Evolutionary conservation across 2,329 filamentous ascomycete species (phyloP).

Genomic region (Fusarium phyllophilum): DNA sequence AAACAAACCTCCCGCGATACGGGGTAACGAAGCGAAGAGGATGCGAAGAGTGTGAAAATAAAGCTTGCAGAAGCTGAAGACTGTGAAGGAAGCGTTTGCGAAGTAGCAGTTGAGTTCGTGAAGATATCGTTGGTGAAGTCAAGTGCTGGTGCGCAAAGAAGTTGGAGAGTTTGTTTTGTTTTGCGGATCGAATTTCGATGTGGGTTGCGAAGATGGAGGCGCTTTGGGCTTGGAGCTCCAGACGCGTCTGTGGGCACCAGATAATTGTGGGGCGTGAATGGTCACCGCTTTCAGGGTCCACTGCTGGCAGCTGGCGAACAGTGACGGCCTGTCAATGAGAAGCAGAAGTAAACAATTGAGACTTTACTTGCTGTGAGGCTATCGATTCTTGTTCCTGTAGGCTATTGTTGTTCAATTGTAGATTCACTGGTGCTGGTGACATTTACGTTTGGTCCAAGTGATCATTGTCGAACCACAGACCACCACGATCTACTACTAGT

Average conservation of each 20-base stretch:
- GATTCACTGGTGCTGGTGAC: not conserved
- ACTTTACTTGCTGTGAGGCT: not conserved
- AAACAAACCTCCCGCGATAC: slow-evolving; percentile 39
- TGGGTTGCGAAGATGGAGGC: slow-evolving; percentile 18
- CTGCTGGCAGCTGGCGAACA: not conserved
- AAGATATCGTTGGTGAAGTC: not conserved
- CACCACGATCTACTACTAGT: not conserved
- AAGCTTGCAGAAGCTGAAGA: slow-evolving; percentile 29
- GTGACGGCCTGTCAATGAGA: not conserved
- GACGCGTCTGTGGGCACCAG: slow-evolving; percentile 22
- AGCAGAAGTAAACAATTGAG: not conserved
- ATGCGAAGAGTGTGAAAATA: not conserved
- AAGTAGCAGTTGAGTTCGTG: slow-evolving; percentile 1
- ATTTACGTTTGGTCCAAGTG: not conserved
- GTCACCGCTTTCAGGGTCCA: slow-evolving; percentile 12
- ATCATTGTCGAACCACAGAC: not conserved
- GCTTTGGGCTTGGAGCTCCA: slow-evolving; percentile 5
- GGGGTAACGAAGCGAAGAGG: slow-evolving; percentile 29
- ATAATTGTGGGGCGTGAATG: slow-evolving; percentile 9
- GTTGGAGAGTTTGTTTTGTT: slow-evolving; percentile 31
- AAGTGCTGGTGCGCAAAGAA: slow-evolving; percentile 14
- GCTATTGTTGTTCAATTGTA: not conserved
- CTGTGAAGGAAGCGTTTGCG: not conserved
- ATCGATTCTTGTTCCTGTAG: not conserved
- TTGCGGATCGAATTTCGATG: slow-evolving; percentile 24